These are phyloP conservation scores for Teratosphaeria epicoccoides DNA, from an alignment of 2,329 filamentous ascomycete genomes.

Conservation along the genomic window DNA sequence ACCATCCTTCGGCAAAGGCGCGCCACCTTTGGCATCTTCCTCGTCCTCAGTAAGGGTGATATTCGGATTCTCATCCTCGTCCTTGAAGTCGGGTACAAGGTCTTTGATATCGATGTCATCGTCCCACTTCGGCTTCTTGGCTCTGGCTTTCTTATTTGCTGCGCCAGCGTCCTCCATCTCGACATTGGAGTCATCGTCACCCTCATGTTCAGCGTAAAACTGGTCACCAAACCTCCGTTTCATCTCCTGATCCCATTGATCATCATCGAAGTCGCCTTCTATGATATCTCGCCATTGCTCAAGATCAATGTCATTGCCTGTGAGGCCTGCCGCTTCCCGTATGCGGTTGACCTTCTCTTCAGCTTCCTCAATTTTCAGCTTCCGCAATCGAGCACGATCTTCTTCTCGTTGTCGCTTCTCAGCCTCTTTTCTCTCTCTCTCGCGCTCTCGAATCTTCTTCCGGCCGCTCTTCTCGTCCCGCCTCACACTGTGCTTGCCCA, in stretches of 20 bases:
- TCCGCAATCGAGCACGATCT: slow-evolving; percentile 73
- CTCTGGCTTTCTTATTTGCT: slow-evolving; percentile 44
- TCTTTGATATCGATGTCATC: slow-evolving; percentile 97
- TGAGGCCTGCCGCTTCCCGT: slow-evolving; percentile 72
- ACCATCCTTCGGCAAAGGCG: slow-evolving; percentile 17
- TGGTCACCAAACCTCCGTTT: slow-evolving; percentile 73
- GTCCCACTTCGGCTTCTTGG: slow-evolving; percentile 84
- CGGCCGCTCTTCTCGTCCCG: slow-evolving; percentile 75
- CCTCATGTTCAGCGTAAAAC: slow-evolving; percentile 67
- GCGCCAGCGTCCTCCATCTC: slow-evolving; percentile 30
- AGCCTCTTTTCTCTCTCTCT: slow-evolving; percentile 65
- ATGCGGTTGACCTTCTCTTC: slow-evolving; percentile 80
- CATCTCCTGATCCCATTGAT: slow-evolving; percentile 88
- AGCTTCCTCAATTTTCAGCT: slow-evolving; percentile 82
- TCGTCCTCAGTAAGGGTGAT: slow-evolving; percentile 49
- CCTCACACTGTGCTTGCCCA: slow-evolving; percentile 72
- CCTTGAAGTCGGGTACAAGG: slow-evolving; percentile 75
- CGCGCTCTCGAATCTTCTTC: slow-evolving; percentile 66
- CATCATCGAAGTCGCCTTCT: slow-evolving; percentile 79
- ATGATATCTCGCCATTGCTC: slow-evolving; percentile 79
- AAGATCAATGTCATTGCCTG: slow-evolving; percentile 48
- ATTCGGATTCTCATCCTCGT: slow-evolving; percentile 45
- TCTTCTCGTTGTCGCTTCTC: slow-evolving; percentile 66
- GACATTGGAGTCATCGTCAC: slow-evolving; percentile 30
- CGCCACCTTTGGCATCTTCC: slow-evolving; percentile 27